Percentiles rank a stretch among this genome's conserved stretches.
These are phyloP conservation scores for Suhomyces bokatorum DNA, from an alignment of 1,139 yeast species.

Conservation along the genomic window DNA sequence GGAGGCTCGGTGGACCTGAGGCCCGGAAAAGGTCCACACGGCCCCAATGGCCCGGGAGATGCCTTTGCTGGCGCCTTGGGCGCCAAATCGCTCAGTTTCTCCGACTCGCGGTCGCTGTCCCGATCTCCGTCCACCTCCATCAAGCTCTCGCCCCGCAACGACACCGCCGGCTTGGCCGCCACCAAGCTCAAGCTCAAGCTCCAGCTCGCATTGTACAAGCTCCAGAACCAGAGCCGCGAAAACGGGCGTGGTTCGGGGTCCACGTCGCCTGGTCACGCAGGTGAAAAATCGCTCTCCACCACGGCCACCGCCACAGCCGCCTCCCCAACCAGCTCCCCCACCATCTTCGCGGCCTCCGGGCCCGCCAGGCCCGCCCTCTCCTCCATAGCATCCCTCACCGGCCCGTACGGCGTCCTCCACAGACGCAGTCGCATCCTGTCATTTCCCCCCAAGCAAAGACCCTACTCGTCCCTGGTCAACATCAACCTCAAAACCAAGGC, in stretches of 20 bases:
- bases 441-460: not conserved
- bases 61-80: conserved; percentile 11
- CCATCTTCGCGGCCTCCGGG: not conserved
- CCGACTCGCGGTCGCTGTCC: conserved; percentile 19
- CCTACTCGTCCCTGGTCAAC: conserved; percentile 26
- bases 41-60: too few relatives aligned
- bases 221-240: conserved; percentile 28
- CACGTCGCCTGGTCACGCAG: not conserved
- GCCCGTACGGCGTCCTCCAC: not conserved
- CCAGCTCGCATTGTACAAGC: conserved; percentile 76
- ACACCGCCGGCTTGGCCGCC: conserved; percentile 43
- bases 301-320: not conserved
- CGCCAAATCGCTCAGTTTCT: conserved; percentile 25
- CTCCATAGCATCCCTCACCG: not conserved
- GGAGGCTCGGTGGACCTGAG: conserved; percentile 5
- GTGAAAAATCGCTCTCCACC: not conserved
- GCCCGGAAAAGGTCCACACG: not conserved
- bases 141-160: conserved; percentile 12
- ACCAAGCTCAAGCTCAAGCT: conserved; percentile 68
- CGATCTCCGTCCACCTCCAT: conserved; percentile 5
- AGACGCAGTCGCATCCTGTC: not conserved
- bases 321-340: conserved; percentile 2
- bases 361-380: not conserved
- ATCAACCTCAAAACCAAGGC: conserved; percentile 26
- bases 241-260: not conserved